Evolutionary conservation across 495 filamentous ascomycete genomes (phyloP), one percentile per base, ranked within the genome.

Genomic region (Xylaria castorea): DNA sequence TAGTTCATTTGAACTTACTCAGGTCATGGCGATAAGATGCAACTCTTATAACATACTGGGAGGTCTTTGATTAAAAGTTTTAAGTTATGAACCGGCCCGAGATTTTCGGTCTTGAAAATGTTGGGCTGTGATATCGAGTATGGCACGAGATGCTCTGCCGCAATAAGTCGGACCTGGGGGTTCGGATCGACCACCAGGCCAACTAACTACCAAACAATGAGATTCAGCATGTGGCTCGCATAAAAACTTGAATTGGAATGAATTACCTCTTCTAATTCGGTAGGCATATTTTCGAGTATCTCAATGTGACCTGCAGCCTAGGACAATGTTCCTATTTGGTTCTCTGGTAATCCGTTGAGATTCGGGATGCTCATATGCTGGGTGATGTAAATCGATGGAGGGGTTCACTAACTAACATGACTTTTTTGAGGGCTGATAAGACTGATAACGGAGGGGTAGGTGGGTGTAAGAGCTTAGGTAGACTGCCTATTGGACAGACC

Each of bases 111-210:
- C 81, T 97, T 98, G 86, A 99, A 99, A 11, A 99, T 88, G 2
- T 83, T 80, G 0, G 92, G 92, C 74, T 97, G 89, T 2, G 90
- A 85, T 16, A 85, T 87, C 6, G 96, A 97, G 81, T 92, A 98
- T 6, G 92, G 91, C 50, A 97, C 91, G 32, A 97, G 86, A 71
- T 95, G 92, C 80, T 97, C 95, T 55, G 90, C 90, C 20, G 96
- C 95, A 90, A 81, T 76, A 63, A 78, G 75, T 66, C 95, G 90
- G 69, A 97, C 92, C 77, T 94, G 90, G 12, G 92, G 92, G 80
- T 95, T 97, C 58, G 92, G 93, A 84, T 97, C 91, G 78, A 93
- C 92, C 42, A 98, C 92, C 77, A 98, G 97, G 75, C 94, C 94
- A 71, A 97, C 94, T 58, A 98, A 89, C 94, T 97, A 32, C 53